Evolutionary conservation across 1,284 basidiomycete genomes (phyloP), one percentile per base, ranked within the genome.

Genomic region (Apiotrichum sp.): DNA sequence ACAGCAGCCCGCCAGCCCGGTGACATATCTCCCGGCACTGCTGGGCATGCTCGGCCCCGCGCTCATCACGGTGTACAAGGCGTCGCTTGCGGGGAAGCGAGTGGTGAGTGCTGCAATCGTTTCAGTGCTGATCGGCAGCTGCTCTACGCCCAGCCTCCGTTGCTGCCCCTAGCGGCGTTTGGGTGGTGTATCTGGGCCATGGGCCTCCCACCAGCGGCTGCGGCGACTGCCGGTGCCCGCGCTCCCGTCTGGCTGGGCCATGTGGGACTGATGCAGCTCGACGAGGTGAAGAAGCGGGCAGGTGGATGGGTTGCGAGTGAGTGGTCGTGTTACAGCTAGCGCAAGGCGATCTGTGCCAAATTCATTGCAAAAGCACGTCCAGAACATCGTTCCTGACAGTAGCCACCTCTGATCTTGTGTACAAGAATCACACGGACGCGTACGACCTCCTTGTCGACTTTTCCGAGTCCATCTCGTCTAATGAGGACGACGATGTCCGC

Each of bases 381-480:
- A 22, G 22, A 22, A 22, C 22, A 22, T 22, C 22, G 22, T 22
- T 35, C 35, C 58, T 59, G 40, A 59, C 48, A 45, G 11, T 13
- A 74, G 72, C 69, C 3, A 74, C 72, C 0, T 69, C 68, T 29
- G 72, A 74, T 51, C 63, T 67, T 31, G 70, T 74, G 38, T 72
- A 64, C 56, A 62, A 63, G 53, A 65, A 66, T 1, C 71, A 74
- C 54, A 60, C 65, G 7, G 59, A 56, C 36, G 59, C 61, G 3
- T 74, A 69, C 60, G 72, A 74, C 57, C 50, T 74, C 46, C 71
- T 69, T 53, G 62, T 74, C 48, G 72, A 74, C 61, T 61, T 74
- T n/a, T 71, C 71, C 11, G 47, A 55, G 10, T 63, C 57, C 2
- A 29, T 61, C 48, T 45, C 57, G 49, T 16, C 41, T 48, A 34